Conservation (phyloP, 2,329 filamentous ascomycete species). For the Ascochyta lentis region DNA sequence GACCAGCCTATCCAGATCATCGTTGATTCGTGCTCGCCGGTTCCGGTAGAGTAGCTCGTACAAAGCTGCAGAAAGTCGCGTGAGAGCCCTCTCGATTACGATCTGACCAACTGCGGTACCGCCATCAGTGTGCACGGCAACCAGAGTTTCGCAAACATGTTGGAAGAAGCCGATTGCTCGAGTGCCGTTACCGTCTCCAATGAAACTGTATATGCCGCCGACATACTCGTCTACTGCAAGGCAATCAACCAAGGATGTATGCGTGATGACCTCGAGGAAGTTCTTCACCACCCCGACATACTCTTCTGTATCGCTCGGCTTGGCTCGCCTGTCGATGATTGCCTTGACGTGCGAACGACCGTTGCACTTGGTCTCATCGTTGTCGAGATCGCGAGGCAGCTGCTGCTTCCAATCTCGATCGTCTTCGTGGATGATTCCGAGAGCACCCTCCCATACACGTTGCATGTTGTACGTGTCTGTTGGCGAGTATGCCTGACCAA, state of each 20-base stretch:
- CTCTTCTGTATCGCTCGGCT: not conserved
- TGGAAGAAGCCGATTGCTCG: conserved; percentile 43
- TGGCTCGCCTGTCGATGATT: conserved; percentile 13
- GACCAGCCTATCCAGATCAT: conserved; percentile 19
- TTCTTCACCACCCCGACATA: conserved; percentile 8
- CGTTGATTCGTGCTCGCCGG: conserved; percentile 26
- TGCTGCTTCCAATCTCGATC: conserved; percentile 43
- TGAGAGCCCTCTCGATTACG: conserved; percentile 6
- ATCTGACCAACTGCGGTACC: not conserved
- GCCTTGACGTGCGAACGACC: conserved; percentile 39
- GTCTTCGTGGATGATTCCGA: conserved; percentile 35
- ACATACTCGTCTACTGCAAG: conserved; percentile 46
- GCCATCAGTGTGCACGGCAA: not conserved
- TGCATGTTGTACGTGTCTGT: conserved; percentile 25
- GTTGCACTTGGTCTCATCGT: conserved; percentile 30
- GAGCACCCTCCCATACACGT: conserved; percentile 38
- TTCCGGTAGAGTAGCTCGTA: conserved; percentile 24
- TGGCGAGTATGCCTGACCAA: conserved; percentile 25
- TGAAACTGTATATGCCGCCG: conserved; percentile 44
- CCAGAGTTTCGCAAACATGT: conserved; percentile 27
- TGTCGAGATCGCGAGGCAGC: conserved; percentile 41
- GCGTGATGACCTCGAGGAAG: conserved; percentile 42
- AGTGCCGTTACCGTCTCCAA: conserved; percentile 40
- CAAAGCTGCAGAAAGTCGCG: conserved; percentile 16
- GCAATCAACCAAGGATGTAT: conserved; percentile 43